phyloP scores from a whole-genome alignment of 805 yeast genomes.

The Zygosaccharomyces bisporus region DNA sequence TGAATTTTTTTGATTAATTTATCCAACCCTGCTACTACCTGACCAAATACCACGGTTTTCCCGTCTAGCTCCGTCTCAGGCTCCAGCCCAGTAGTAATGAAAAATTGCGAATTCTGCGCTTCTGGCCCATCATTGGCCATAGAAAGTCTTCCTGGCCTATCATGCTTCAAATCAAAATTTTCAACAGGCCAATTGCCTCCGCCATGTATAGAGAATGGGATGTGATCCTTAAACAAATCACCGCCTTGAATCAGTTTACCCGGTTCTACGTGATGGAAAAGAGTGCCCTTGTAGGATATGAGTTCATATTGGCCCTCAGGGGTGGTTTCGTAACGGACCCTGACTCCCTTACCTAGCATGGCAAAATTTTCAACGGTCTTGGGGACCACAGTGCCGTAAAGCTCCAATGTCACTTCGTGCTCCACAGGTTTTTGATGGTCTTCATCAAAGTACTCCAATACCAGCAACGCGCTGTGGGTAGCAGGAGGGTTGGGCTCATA shows the following conservation, averaged over 20 bases:
- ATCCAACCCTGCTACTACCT: constrained; percentile 63
- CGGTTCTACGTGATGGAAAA: constrained; percentile 70
- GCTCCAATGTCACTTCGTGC: constrained; percentile 48
- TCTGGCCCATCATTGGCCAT: constrained; percentile 71
- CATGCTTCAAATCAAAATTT: constrained; percentile 64
- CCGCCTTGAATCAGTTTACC: constrained; percentile 87
- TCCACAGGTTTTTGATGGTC: constrained; percentile 12
- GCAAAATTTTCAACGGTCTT: constrained; percentile 59
- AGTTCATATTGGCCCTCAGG: constrained; percentile 24
- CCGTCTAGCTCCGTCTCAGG: constrained; percentile 49
- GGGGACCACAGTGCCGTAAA: constrained; percentile 66
- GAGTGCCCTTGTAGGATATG: constrained; percentile 51
- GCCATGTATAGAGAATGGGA: constrained; percentile 81
- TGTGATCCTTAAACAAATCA: constrained; percentile 71
- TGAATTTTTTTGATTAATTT: constrained; percentile 56
- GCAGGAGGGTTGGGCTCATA: constrained; percentile 38
- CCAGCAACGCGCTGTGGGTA: constrained; percentile 26
- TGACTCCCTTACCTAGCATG: constrained; percentile 44
- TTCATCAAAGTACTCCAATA: constrained; percentile 27
- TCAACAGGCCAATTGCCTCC: constrained; percentile 71
- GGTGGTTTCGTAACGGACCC: constrained; percentile 26
- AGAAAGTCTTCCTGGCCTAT: constrained; percentile 62
- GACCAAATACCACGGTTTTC: constrained; percentile 74
- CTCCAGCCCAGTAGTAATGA: constrained; percentile 56
- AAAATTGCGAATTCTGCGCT: constrained; percentile 68